Conservation (phyloP, 192 early-diverging fungal genomes). For the Rhizophagus sp. region DNA sequence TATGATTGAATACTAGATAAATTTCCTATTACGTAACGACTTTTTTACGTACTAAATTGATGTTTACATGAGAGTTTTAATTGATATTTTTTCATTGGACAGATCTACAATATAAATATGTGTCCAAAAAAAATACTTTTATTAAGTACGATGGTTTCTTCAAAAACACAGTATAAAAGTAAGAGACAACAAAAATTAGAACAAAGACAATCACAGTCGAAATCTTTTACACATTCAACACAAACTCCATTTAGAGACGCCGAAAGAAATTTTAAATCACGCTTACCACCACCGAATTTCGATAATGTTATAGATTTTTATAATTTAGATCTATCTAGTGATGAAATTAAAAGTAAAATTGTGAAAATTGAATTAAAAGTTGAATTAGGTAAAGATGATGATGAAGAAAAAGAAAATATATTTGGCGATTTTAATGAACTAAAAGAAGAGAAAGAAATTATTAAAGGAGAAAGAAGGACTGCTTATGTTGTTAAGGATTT, state of each 20-base stretch:
- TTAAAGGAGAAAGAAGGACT: neutral
- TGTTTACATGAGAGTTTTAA: too few relatives aligned
- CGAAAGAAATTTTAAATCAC: slow-evolving; percentile 63
- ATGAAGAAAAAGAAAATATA: neutral
- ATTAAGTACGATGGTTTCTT: neutral
- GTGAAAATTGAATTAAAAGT: slow-evolving; percentile 35
- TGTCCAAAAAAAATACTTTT: neutral
- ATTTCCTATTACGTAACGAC: too few relatives aligned
- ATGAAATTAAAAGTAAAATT: slow-evolving; percentile 32
- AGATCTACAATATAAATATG: too few relatives aligned
- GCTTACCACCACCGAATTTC: slow-evolving; percentile 53
- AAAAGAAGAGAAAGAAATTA: neutral
- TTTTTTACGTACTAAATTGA: too few relatives aligned
- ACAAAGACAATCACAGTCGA: neutral
- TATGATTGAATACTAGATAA: too few relatives aligned
- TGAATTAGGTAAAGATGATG: slow-evolving; percentile 20
- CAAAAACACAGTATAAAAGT: neutral
- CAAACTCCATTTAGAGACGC: slow-evolving; percentile 71
- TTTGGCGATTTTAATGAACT: neutral
- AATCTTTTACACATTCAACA: slow-evolving; percentile 31
- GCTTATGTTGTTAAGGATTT: slow-evolving; percentile 43
- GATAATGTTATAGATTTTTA: slow-evolving; percentile 58
- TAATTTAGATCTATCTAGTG: slow-evolving; percentile 25
- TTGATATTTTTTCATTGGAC: too few relatives aligned
- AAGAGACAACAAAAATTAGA: slow-evolving; percentile 26